These are phyloP conservation scores for Orbilia javanica DNA, from an alignment of 2,329 filamentous ascomycete genomes.

Conservation along the genomic window DNA sequence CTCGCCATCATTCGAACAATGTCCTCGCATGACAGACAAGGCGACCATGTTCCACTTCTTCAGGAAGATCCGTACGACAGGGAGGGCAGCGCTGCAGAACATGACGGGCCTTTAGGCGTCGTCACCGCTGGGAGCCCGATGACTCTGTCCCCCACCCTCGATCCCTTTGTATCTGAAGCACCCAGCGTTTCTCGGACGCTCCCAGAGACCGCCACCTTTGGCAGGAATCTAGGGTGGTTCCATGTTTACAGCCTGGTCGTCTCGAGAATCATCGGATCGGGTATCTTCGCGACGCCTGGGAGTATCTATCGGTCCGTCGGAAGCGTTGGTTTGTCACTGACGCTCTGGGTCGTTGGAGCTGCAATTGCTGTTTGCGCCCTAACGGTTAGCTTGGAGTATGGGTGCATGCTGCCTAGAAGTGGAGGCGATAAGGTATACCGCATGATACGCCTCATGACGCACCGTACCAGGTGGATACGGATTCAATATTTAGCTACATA, in stretches of 20 bases:
- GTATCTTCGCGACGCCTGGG: slow-evolving; percentile 76
- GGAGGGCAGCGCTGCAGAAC: not conserved
- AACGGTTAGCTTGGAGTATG: slow-evolving; percentile 55
- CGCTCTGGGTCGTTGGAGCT: slow-evolving; percentile 77
- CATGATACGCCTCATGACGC: slow-evolving; percentile 13
- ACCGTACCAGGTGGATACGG: not conserved
- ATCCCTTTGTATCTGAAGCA: slow-evolving; percentile 21
- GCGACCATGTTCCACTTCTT: slow-evolving; percentile 40
- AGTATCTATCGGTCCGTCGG: slow-evolving; percentile 76
- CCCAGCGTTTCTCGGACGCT: slow-evolving; percentile 23
- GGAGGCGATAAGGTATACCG: slow-evolving; percentile 65
- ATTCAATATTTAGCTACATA: not conserved
- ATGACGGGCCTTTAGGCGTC: not conserved
- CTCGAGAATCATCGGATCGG: slow-evolving; percentile 73
- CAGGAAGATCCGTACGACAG: slow-evolving; percentile 14
- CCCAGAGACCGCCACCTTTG: slow-evolving; percentile 52
- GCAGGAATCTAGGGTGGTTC: slow-evolving; percentile 53
- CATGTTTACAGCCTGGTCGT: slow-evolving; percentile 66
- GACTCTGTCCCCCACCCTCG: slow-evolving; percentile 16
- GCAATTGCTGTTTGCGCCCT: slow-evolving; percentile 76
- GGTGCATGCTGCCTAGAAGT: slow-evolving; percentile 57
- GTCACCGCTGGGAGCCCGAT: slow-evolving; percentile 18
- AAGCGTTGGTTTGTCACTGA: slow-evolving; percentile 74
- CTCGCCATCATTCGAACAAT: slow-evolving; percentile 15
- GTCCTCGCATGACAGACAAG: slow-evolving; percentile 25